Evolutionary conservation across 192 early-diverging fungal species (phyloP).

Genomic region (Spinellus fusiger): DNA sequence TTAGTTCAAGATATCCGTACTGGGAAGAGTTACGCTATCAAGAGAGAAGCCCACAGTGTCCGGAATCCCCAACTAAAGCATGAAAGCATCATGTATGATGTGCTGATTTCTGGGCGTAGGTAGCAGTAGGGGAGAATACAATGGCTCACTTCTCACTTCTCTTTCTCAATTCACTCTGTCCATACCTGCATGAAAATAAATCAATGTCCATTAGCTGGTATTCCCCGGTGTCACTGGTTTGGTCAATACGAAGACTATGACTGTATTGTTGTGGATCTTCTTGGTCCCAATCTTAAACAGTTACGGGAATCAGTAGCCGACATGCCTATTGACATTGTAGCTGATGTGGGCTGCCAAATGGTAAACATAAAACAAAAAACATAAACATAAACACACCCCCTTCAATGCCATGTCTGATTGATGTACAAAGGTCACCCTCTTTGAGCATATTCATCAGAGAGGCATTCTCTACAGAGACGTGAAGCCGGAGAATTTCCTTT

Average conservation of each 20-base stretch:
- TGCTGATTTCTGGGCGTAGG: slow-evolving; percentile 43
- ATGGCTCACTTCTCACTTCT: background rate
- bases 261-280: slow-evolving; percentile 47
- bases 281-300: slow-evolving; percentile 48
- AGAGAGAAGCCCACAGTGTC: slow-evolving; percentile 37
- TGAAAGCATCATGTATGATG: slow-evolving; percentile 41
- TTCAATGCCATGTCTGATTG: background rate
- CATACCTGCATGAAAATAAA: background rate
- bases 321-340: slow-evolving; percentile 35
- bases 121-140: no score
- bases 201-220: slow-evolving; percentile 30
- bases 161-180: background rate
- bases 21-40: slow-evolving; percentile 44
- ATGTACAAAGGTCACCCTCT: slow-evolving; percentile 18
- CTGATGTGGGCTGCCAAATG: slow-evolving; percentile 46
- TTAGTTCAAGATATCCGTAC: slow-evolving; percentile 41
- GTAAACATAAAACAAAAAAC: slow-evolving; percentile 29
- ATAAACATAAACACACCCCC: background rate
- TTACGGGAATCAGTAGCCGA: slow-evolving; percentile 34
- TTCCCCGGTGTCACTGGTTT: slow-evolving; percentile 49
- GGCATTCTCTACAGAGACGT: slow-evolving; percentile 63
- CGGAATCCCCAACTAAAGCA: slow-evolving; percentile 42
- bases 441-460: slow-evolving; percentile 32
- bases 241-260: slow-evolving; percentile 45
- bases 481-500: slow-evolving; percentile 77